Base-by-base conservation (phyloP, 2,329 filamentous ascomycete genomes). In the Periglandula ipomoeae region DNA sequence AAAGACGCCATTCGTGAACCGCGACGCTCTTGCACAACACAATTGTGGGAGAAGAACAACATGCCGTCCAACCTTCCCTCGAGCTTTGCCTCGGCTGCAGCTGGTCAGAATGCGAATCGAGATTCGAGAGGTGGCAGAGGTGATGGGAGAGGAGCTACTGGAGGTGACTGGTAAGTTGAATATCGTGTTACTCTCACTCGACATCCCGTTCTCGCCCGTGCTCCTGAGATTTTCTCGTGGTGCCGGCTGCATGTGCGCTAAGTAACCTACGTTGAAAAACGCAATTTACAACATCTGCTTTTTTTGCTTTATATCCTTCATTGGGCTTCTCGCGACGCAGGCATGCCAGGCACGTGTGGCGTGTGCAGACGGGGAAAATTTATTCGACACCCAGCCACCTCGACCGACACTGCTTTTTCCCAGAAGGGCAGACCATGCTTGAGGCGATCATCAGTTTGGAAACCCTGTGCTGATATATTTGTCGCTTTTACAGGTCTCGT, bases 81-180 rank as follows among this genome's bases (percentile, higher is more conserved):
- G 59, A 89, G 84, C 75, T 90, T 90, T 71, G 86, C 86, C 65
- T 89, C 86, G 64, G 86, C 86, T 61, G 86, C 86, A 58, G 85
- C 86, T 65, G 85, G 85, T 67, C 85, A 87, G 67, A 82, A 76
- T 60, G 71, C 74, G 65, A 81, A 65, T 69, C 79, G 75, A 65
- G 79, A 78, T 66, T 65, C 72, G 59, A 76, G 75, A 70, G 70
- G 68, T 70, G 79, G 74, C 64, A 80, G 76, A 70, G 72, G 65
- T 60, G 79, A 79, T 58, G 71, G 72, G 53, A 74, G 79, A 56
- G 73, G 72, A 56, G 67, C 65, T 65, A 70, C 71, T 56, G 78
- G 78, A 66, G 82, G 80, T 70, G 85, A 89, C 68, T 89, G 85
- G 85, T 89, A 76, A 68, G 83, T 76, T 46, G 54, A 35, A 44